Evolutionary conservation across 176 grass and related monocot genomes (phyloP).

Genomic region (Oryza rufipogon): DNA sequence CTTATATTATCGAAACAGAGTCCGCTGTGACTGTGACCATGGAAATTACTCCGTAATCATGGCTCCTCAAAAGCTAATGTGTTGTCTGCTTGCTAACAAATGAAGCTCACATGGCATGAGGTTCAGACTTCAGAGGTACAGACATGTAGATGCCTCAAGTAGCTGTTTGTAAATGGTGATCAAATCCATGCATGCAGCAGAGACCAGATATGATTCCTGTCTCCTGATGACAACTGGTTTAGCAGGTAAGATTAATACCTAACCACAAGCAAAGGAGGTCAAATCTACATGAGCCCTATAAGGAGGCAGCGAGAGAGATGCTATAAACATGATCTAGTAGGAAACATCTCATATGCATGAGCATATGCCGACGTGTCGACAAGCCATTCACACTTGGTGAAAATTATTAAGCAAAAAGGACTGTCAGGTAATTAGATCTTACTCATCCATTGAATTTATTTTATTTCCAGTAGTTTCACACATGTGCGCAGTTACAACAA

Average conservation of each 20-base stretch:
- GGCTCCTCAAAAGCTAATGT: slow-evolving; percentile 13
- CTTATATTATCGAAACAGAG: too few relatives aligned
- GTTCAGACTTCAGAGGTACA: slow-evolving; percentile 18
- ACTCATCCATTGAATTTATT: not conserved
- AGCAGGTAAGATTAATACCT: slow-evolving; percentile 21
- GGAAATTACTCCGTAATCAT: not conserved
- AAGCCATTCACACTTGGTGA: not conserved
- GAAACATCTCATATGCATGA: not conserved
- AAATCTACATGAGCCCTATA: slow-evolving; percentile 33
- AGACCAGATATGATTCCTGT: slow-evolving; percentile 32
- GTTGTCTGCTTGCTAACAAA: slow-evolving; percentile 1
- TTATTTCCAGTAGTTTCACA: not conserved
- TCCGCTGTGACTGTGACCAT: not conserved
- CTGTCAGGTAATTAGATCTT: not conserved
- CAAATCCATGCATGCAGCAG: slow-evolving; percentile 29
- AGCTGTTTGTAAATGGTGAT: slow-evolving; percentile 24
- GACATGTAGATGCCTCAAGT: slow-evolving; percentile 6
- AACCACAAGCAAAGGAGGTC: slow-evolving; percentile 35
- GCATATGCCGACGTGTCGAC: slow-evolving; percentile 22
- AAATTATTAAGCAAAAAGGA: not conserved
- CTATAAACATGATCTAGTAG: slow-evolving; percentile 14
- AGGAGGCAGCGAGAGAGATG: slow-evolving; percentile 41
- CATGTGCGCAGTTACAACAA: not conserved
- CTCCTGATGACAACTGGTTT: slow-evolving; percentile 28
- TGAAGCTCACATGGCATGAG: slow-evolving; percentile 31